Conservation (phyloP, 2,329 filamentous ascomycete genomes). For the Fusarium multiceps region DNA sequence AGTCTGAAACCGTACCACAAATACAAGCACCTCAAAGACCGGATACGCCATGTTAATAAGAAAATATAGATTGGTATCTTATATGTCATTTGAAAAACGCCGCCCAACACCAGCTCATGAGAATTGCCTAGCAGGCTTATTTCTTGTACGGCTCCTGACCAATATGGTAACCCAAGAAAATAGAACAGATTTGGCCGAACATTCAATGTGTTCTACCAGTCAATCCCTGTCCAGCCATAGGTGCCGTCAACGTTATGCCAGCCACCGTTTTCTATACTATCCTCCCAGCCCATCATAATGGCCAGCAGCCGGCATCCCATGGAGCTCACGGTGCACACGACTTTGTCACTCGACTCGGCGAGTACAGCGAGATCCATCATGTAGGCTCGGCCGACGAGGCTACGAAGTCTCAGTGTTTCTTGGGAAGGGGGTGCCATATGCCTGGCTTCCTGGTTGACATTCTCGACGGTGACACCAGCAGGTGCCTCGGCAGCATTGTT, state of each 20-base stretch:
- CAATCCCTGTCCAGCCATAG: slow-evolving; percentile 68
- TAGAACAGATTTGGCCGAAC: background rate
- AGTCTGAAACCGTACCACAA: background rate
- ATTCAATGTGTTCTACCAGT: slow-evolving; percentile 45
- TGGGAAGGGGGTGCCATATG: slow-evolving; percentile 53
- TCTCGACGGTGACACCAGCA: slow-evolving; percentile 40
- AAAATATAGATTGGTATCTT: slow-evolving; percentile 29
- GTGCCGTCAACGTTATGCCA: slow-evolving; percentile 87
- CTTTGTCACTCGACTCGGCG: slow-evolving; percentile 71
- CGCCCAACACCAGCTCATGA: slow-evolving; percentile 33
- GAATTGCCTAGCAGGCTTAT: slow-evolving; percentile 13
- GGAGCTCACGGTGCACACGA: slow-evolving; percentile 82
- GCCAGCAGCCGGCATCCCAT: slow-evolving; percentile 79
- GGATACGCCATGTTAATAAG: background rate
- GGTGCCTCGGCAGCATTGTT: slow-evolving; percentile 54
- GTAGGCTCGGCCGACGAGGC: slow-evolving; percentile 83
- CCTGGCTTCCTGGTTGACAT: slow-evolving; percentile 43
- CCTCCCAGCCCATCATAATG: slow-evolving; percentile 90
- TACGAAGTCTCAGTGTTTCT: slow-evolving; percentile 74
- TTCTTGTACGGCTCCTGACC: background rate
- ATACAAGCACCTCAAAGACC: background rate
- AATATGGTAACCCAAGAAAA: background rate
- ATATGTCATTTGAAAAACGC: slow-evolving; percentile 29
- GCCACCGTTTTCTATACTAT: slow-evolving; percentile 65
- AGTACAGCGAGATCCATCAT: slow-evolving; percentile 83